phyloP scores from a whole-genome alignment of 1,284 basidiomycete genomes.

The Quambalaria eucalypti region DNA sequence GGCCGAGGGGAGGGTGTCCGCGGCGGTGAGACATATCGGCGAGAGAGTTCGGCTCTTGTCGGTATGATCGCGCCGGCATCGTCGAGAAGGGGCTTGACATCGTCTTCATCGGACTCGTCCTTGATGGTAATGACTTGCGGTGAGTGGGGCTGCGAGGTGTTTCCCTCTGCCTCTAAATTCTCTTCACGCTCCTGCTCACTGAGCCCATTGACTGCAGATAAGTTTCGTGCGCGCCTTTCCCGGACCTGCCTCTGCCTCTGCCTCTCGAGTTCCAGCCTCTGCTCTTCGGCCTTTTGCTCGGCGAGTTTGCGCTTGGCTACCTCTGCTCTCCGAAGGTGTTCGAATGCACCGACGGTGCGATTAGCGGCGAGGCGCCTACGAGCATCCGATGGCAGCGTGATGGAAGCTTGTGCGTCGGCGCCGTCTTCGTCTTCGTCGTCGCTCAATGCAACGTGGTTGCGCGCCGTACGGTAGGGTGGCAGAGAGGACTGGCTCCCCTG shows the following conservation, averaged over 20 bases:
- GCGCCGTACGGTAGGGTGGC: too few species aligned
- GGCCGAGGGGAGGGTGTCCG: not conserved
- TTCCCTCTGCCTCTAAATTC: not conserved
- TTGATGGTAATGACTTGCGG: not conserved
- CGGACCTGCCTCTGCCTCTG: not conserved
- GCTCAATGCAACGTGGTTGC: too few species aligned
- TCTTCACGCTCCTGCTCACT: not conserved
- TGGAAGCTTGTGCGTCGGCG: too few species aligned
- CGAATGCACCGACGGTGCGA: not conserved
- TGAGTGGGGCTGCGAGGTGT: not conserved
- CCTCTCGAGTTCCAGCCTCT: not conserved
- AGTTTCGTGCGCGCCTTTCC: not conserved
- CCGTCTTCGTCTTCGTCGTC: too few species aligned
- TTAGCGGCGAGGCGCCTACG: not conserved
- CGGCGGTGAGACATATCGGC: not conserved
- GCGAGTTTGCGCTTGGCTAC: not conserved
- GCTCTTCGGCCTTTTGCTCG: not conserved
- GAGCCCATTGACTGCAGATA: not conserved
- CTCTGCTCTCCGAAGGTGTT: not conserved
- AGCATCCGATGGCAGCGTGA: not conserved
- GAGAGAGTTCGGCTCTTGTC: too few species aligned
- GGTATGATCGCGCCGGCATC: not conserved
- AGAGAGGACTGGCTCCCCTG: too few species aligned
- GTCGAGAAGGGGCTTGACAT: not conserved
- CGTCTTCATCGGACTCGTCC: constrained; percentile 1